phyloP scores from a whole-genome alignment of 768 basidiomycete genomes.

The Boletus vermiculosoides region DNA sequence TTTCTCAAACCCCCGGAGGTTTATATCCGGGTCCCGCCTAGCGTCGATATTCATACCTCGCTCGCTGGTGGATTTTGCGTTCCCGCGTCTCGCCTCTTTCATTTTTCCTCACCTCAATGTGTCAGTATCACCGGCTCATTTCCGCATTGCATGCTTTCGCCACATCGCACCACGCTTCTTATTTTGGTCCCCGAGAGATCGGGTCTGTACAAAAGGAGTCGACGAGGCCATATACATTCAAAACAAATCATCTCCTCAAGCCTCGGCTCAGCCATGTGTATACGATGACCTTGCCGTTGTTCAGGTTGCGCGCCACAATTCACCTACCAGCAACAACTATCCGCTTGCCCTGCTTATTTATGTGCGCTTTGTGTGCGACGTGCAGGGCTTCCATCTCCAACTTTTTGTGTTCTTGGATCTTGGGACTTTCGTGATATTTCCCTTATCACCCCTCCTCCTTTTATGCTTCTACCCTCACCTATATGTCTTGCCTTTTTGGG shows the following conservation, averaged over 20 bases:
- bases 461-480: constrained; percentile 15
- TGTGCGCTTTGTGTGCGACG: constrained; percentile 25
- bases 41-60: constrained; percentile 49
- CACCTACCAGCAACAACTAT: constrained; percentile 21
- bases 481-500: constrained; percentile 24
- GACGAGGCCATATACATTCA: constrained; percentile 33
- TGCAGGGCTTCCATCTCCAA: constrained; percentile 29
- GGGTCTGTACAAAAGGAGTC: constrained; percentile 40
- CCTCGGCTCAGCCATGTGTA: constrained; percentile 34
- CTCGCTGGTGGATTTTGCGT: constrained; percentile 32
- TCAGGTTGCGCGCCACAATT: constrained; percentile 26
- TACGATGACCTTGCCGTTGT: constrained; percentile 26
- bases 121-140: constrained; percentile 41
- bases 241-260: constrained; percentile 24
- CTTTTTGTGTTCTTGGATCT: constrained; percentile 43
- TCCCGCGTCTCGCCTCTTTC: constrained; percentile 22
- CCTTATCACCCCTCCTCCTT: constrained; percentile 8
- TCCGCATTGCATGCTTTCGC: constrained; percentile 42
- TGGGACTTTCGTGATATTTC: constrained; percentile 34
- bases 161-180: constrained; percentile 37
- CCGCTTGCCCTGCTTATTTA: constrained; percentile 33
- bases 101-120: constrained; percentile 36
- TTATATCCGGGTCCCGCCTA: constrained; percentile 32
- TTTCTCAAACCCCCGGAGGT: constrained; percentile 16
- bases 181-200: constrained; percentile 31